Percentiles rank a stretch among this genome's conserved stretches.
Conservation (phyloP, 306 rosid genomes). For the Vigna angularis region DNA sequence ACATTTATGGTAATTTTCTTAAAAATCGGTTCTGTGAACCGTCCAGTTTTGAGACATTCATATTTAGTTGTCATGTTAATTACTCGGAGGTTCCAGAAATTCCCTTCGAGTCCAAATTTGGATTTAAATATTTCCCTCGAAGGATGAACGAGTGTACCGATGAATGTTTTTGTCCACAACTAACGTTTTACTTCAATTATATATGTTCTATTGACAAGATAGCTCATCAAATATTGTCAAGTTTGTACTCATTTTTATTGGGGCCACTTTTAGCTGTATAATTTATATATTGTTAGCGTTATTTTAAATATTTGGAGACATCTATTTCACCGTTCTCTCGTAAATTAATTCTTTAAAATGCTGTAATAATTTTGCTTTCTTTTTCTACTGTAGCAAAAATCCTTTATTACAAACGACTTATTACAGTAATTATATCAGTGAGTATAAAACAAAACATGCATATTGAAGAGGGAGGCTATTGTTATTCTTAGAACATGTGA, state of each 20-base stretch:
- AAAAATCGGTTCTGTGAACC: neutral
- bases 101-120: neutral
- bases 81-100: neutral
- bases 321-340: too few relatives aligned
- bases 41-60: neutral
- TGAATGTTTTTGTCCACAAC: neutral
- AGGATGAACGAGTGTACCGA: conserved; percentile 5
- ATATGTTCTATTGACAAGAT: neutral
- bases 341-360: too few relatives aligned
- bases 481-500: too few relatives aligned
- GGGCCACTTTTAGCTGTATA: neutral
- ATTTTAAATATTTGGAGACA: neutral
- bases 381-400: too few relatives aligned
- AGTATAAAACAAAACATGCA: too few relatives aligned
- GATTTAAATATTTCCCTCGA: conserved; percentile 15
- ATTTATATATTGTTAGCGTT: neutral
- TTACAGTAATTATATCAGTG: too few relatives aligned
- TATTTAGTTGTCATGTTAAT: neutral
- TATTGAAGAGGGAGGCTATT: too few relatives aligned
- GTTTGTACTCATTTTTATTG: neutral
- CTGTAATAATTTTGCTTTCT: too few relatives aligned
- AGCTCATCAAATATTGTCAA: neutral
- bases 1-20: neutral
- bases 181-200: neutral
- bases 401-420: too few relatives aligned